Percentiles rank a stretch among this genome's conserved stretches.
These are phyloP conservation scores for Barnettozyma wickerhamii DNA, from an alignment of 805 yeast species.

Conservation along the genomic window DNA sequence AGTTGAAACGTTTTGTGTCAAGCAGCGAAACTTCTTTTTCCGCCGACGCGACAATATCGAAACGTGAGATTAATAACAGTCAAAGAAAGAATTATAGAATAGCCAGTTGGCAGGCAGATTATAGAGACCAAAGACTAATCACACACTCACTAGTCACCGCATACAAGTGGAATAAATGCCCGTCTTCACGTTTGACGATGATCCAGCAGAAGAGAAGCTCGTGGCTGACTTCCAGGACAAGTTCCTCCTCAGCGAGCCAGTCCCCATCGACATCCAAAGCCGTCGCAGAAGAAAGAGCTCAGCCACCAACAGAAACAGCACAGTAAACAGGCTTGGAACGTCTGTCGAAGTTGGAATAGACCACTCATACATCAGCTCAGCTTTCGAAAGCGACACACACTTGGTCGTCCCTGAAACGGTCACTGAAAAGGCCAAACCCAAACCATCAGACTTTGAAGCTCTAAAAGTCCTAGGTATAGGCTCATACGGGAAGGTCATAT, in stretches of 20 bases:
- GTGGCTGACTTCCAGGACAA: conserved; percentile 17
- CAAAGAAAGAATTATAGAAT: too few species aligned
- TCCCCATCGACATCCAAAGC: conserved; percentile 10
- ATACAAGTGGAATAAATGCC: too few species aligned
- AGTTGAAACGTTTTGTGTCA: too few species aligned
- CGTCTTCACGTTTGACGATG: conserved; percentile 24
- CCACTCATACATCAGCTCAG: conserved; percentile 28
- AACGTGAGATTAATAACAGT: too few species aligned
- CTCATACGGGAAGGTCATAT: conserved; percentile 80
- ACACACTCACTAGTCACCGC: neutral
- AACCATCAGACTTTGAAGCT: conserved; percentile 59
- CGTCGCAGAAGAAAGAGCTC: conserved; percentile 19
- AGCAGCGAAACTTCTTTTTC: too few species aligned
- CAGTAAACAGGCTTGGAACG: conserved; percentile 35
- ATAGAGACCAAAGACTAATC: too few species aligned
- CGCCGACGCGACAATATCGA: too few species aligned
- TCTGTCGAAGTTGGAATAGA: conserved; percentile 48
- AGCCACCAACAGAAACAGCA: conserved; percentile 24
- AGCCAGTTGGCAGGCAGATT: too few species aligned
- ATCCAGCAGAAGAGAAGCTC: conserved; percentile 10
- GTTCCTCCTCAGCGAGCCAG: conserved; percentile 15
- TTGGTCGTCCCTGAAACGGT: neutral
- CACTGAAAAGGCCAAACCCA: conserved; percentile 17
- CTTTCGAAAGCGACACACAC: neutral
- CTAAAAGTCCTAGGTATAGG: conserved; percentile 81